Evolutionary conservation across 73 alveolate species (phyloP).

Genomic region (Stentor coeruleus): DNA sequence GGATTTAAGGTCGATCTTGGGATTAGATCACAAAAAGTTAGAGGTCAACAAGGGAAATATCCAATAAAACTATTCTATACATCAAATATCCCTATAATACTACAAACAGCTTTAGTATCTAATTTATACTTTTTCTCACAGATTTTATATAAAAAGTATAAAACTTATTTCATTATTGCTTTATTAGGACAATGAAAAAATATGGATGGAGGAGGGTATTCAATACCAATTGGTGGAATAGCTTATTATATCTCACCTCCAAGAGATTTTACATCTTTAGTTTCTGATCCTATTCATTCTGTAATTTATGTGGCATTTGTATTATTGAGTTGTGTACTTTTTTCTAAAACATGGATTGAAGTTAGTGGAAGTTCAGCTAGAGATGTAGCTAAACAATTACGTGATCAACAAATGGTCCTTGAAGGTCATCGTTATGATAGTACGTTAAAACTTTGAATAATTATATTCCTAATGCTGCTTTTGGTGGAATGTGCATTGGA

Average conservation of each 20-base stretch:
- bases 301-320: slow-evolving; percentile 50
- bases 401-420: slow-evolving; percentile 66
- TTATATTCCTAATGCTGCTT: slow-evolving; percentile 98
- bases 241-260: slow-evolving; percentile 86
- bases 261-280: slow-evolving; percentile 55
- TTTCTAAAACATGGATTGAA: slow-evolving; percentile 24
- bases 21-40: slow-evolving; percentile 30
- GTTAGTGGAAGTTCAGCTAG: slow-evolving; percentile 78
- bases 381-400: slow-evolving; percentile 69
- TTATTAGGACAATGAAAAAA: slow-evolving; percentile 85
- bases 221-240: slow-evolving; percentile 53
- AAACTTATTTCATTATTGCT: slow-evolving; percentile 33
- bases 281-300: slow-evolving; percentile 77
- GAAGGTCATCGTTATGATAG: slow-evolving; percentile 73
- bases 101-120: slow-evolving; percentile 67
- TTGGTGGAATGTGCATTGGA: slow-evolving; percentile 99
- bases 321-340: slow-evolving; percentile 23
- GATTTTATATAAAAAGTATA: slow-evolving; percentile 25
- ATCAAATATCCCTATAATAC: slow-evolving; percentile 60
- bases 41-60: slow-evolving; percentile 86
- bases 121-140: slow-evolving; percentile 77
- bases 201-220: slow-evolving; percentile 60
- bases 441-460: slow-evolving; percentile 66
- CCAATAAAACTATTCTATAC: slow-evolving; percentile 94
- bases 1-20: slow-evolving; percentile 50